phyloP scores from a whole-genome alignment of 495 filamentous ascomycete genomes.

The Trichoderma erinaceum region DNA sequence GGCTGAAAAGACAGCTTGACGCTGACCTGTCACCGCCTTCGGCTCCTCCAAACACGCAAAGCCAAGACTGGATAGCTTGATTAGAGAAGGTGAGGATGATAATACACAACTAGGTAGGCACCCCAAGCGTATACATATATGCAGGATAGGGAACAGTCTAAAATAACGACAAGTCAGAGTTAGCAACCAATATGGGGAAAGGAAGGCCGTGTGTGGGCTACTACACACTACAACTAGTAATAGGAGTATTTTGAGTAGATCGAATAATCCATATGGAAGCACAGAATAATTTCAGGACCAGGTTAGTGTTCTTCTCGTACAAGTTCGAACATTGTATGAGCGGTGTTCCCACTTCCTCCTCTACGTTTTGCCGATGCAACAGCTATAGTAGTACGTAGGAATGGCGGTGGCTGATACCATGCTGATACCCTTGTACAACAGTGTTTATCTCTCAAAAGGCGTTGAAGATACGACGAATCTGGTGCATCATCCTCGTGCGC shows the following conservation, averaged over 20 bases:
- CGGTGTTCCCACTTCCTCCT: background rate
- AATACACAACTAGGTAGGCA: background rate
- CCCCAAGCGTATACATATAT: background rate
- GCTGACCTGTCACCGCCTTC: conserved; percentile 6
- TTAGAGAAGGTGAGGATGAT: background rate
- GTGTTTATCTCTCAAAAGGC: background rate
- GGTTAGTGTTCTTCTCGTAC: background rate
- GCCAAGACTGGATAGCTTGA: background rate
- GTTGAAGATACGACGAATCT: background rate
- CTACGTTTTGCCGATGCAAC: background rate
- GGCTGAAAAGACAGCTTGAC: background rate
- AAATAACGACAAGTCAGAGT: background rate
- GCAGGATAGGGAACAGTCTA: background rate
- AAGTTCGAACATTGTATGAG: background rate
- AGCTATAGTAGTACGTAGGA: background rate
- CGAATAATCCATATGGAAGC: background rate
- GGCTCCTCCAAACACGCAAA: background rate
- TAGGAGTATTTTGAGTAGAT: background rate
- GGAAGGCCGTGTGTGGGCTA: background rate
- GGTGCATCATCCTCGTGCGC: background rate
- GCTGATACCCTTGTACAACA: background rate
- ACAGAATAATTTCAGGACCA: background rate
- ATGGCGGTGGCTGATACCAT: conserved; percentile 6
- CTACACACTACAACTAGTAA: background rate
- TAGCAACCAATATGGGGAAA: background rate